These are phyloP conservation scores for Trametes punicea DNA, from an alignment of 768 basidiomycete genomes.

Conservation along the genomic window DNA sequence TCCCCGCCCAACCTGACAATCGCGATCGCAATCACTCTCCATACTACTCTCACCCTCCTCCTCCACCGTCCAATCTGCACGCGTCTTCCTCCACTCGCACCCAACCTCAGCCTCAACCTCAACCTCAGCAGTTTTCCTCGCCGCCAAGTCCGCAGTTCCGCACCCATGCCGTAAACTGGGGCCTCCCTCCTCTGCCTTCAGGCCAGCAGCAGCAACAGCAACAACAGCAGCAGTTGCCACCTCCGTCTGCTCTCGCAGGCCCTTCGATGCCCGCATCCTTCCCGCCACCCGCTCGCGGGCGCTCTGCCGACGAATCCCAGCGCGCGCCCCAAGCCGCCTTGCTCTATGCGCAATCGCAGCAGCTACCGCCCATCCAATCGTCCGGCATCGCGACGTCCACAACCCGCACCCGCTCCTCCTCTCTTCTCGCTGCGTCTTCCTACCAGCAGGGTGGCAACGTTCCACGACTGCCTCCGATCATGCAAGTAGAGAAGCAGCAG, in stretches of 20 bases:
- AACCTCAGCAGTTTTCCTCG: background rate
- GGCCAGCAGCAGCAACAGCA: conserved; percentile 33
- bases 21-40: conserved; percentile 36
- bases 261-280: conserved; percentile 23
- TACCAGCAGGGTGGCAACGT: conserved; percentile 22
- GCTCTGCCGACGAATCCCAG: conserved; percentile 43
- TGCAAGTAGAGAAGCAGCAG: conserved; percentile 91
- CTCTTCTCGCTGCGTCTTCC: conserved; percentile 21
- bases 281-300: conserved; percentile 17
- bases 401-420: conserved; percentile 14
- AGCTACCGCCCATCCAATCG: conserved; percentile 18
- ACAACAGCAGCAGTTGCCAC: too few species aligned
- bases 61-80: conserved; percentile 5
- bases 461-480: conserved; percentile 73
- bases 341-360: conserved; percentile 44
- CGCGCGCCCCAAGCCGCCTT: conserved; percentile 54
- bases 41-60: conserved; percentile 21
- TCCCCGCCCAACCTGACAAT: conserved; percentile 12
- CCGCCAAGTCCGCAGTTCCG: conserved; percentile 17
- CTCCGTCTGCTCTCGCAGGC: conserved; percentile 42
- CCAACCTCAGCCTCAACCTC: background rate
- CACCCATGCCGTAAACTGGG: conserved; percentile 18
- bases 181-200: conserved; percentile 4
- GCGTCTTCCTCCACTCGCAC: conserved; percentile 21
- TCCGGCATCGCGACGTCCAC: background rate